Percentiles rank a stretch among this genome's conserved stretches.
phyloP scores from a whole-genome alignment of 139 green algal genomes.

The Chlamydomonas sphaeroides region DNA sequence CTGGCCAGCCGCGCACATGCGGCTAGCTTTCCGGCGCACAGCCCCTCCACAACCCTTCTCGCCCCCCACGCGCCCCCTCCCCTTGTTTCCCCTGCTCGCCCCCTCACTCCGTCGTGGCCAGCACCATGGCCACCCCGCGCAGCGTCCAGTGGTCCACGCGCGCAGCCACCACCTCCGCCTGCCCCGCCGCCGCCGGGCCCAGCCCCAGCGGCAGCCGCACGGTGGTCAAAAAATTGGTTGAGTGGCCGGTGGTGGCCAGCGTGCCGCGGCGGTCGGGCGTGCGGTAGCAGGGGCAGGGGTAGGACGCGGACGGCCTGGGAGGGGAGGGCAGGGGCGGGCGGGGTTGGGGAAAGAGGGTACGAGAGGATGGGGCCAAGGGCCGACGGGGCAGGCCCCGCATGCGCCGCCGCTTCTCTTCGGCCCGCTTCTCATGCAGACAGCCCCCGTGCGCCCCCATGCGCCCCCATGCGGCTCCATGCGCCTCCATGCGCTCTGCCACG shows the following conservation, averaged over 20 bases:
- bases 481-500: too few relatives aligned
- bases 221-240: slow-evolving; percentile 83
- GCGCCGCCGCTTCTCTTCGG: background rate
- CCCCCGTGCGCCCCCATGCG: too few relatives aligned
- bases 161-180: background rate
- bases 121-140: slow-evolving; percentile 71
- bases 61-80: too few relatives aligned
- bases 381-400: too few relatives aligned
- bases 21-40: too few relatives aligned
- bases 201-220: slow-evolving; percentile 58
- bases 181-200: background rate
- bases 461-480: too few relatives aligned
- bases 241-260: slow-evolving; percentile 80
- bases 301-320: slow-evolving; percentile 42
- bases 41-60: too few relatives aligned
- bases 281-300: slow-evolving; percentile 80
- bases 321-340: background rate
- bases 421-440: background rate
- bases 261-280: slow-evolving; percentile 71
- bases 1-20: too few relatives aligned
- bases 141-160: slow-evolving; percentile 66
- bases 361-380: too few relatives aligned
- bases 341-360: background rate
- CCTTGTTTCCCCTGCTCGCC: background rate
- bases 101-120: slow-evolving; percentile 47